These are phyloP conservation scores for Aureobasidium mangrovei DNA, from an alignment of 2,329 filamentous ascomycete genomes.

Conservation along the genomic window DNA sequence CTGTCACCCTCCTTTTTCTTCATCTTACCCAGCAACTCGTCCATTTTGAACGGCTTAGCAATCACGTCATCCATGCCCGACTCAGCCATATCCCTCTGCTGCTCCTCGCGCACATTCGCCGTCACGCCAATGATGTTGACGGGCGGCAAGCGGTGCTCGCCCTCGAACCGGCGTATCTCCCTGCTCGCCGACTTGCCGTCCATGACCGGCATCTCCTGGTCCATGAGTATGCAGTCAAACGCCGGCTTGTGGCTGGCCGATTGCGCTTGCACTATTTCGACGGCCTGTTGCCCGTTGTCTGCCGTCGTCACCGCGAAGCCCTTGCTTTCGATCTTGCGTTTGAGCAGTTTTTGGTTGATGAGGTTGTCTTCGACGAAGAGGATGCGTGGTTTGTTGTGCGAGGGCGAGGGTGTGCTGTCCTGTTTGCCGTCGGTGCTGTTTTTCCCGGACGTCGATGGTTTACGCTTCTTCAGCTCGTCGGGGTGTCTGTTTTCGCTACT, in stretches of 20 bases:
- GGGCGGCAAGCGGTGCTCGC: constrained; percentile 16
- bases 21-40: constrained; percentile 23
- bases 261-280: constrained; percentile 17
- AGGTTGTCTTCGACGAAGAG: constrained; percentile 22
- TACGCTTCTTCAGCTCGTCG: background rate
- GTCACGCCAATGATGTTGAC: constrained; percentile 28
- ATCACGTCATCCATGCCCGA: constrained; percentile 28
- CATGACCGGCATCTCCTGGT: constrained; percentile 28
- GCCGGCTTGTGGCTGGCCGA: constrained; percentile 7
- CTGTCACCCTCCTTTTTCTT: constrained; percentile 41
- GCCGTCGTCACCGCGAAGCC: constrained; percentile 25
- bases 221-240: constrained; percentile 28
- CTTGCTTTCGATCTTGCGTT: constrained; percentile 22
- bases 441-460: background rate
- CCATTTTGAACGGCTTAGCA: constrained; percentile 27
- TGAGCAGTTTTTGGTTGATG: constrained; percentile 27
- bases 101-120: constrained; percentile 27
- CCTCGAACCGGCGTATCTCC: constrained; percentile 22
- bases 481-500: background rate
- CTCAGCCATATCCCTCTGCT: constrained; percentile 24
- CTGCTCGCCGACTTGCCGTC: constrained; percentile 24
- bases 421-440: background rate
- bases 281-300: constrained; percentile 27
- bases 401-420: constrained; percentile 26
- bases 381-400: background rate